Evolutionary conservation across 345 rosid species (phyloP).

Genomic region (thale cress (Arabidopsis thaliana)): DNA sequence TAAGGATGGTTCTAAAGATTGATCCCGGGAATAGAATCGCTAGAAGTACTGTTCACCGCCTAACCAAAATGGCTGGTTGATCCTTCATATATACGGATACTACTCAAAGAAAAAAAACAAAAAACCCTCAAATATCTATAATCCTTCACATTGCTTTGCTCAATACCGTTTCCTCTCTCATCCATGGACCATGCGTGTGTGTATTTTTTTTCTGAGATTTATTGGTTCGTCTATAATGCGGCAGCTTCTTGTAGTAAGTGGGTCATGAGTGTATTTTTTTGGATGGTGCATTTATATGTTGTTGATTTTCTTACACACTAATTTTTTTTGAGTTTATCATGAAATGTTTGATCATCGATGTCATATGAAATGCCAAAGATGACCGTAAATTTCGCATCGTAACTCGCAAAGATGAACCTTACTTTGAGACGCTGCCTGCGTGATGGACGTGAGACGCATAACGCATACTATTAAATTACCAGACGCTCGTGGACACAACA

Average conservation of each 20-base stretch:
- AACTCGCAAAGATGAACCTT: constrained; percentile 1
- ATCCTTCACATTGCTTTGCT: not conserved
- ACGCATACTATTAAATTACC: constrained; percentile 10
- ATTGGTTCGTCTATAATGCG: constrained; percentile 20
- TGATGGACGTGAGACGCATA: constrained; percentile 5
- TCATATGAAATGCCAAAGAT: not conserved
- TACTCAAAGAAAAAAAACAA: constrained; percentile 6
- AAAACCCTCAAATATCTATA: not conserved
- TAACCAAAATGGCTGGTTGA: constrained; percentile 75
- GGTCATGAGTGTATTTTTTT: constrained; percentile 5
- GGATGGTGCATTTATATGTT: constrained; percentile 1
- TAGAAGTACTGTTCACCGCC: constrained; percentile 94
- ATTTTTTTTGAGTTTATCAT: constrained; percentile 3
- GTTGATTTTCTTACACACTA: not conserved
- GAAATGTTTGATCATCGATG: constrained; percentile 5
- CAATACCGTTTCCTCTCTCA: constrained; percentile 14
- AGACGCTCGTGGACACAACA: constrained; percentile 40
- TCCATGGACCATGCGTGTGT: constrained; percentile 29
- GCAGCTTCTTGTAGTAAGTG: constrained; percentile 15
- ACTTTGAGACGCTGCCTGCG: not conserved
- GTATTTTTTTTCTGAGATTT: constrained; percentile 22
- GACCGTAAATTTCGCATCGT: not conserved
- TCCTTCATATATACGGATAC: constrained; percentile 11
- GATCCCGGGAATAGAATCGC: constrained; percentile 91
- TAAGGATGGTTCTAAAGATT: constrained; percentile 87